Conservation (phyloP, 176 grass and related monocot species). For the Cymbopogon citratus region DNA sequence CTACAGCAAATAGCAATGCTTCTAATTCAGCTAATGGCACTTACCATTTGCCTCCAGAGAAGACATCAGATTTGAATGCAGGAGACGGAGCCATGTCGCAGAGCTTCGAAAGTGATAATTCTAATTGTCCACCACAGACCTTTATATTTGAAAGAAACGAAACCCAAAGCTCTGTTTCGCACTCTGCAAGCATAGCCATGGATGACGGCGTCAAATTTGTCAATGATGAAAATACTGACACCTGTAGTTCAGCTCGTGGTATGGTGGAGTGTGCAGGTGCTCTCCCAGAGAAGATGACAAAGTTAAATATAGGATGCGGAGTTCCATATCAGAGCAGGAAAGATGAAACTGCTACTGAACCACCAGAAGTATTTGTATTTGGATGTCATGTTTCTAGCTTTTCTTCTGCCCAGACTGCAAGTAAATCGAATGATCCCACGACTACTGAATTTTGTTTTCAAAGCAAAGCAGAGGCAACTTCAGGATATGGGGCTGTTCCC, state of each 20-base stretch:
- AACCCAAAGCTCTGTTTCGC: constrained; percentile 6
- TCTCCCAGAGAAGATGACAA: constrained; percentile 55
- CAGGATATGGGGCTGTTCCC: constrained; percentile 16
- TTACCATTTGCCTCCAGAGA: not conserved
- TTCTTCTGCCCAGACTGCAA: constrained; percentile 39
- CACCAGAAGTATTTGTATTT: constrained; percentile 43
- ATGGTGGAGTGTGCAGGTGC: not conserved
- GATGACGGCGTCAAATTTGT: constrained; percentile 11
- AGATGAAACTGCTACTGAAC: constrained; percentile 23
- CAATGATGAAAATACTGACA: constrained; percentile 19
- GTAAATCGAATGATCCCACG: not conserved
- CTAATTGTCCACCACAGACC: constrained; percentile 12
- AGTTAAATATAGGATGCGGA: constrained; percentile 45
- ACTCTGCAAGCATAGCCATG: constrained; percentile 2
- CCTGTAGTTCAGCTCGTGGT: constrained; percentile 23
- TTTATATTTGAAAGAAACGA: constrained; percentile 24
- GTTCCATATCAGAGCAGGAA: constrained; percentile 29
- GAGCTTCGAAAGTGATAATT: constrained; percentile 9
- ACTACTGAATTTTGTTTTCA: constrained; percentile 39
- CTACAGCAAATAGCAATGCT: constrained; percentile 1
- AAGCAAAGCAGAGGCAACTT: constrained; percentile 20
- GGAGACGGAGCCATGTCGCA: not conserved
- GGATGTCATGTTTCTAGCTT: constrained; percentile 41
- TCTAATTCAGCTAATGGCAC: constrained; percentile 8
- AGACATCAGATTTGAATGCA: constrained; percentile 12